phyloP scores from a whole-genome alignment of 148 eudicot species.

The Vaccinium vitisidaea region DNA sequence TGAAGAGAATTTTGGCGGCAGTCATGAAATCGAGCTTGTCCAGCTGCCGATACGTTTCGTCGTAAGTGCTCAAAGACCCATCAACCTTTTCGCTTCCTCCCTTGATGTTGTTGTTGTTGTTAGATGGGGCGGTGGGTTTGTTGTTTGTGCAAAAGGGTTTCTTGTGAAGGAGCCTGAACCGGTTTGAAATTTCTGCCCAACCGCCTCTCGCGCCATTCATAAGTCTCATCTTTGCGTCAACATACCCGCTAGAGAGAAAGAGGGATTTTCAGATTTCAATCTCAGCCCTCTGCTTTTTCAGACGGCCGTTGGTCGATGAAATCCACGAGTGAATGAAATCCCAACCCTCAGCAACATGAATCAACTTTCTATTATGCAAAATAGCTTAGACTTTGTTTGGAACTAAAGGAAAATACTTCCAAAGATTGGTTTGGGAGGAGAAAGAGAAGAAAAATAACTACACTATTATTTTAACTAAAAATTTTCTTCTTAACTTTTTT shows the following conservation, averaged over 20 bases:
- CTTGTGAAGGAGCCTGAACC: constrained; percentile 14
- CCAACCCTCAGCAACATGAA: too few species aligned
- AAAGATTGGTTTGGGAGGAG: too few species aligned
- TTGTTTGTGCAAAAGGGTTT: constrained; percentile 32
- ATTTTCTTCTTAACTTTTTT: too few species aligned
- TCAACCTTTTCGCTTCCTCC: constrained; percentile 11
- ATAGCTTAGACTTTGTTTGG: too few species aligned
- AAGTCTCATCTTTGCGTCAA: constrained; percentile 15
- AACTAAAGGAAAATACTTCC: too few species aligned
- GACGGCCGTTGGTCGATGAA: too few species aligned
- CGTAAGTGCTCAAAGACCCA: constrained; percentile 28
- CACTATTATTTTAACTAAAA: too few species aligned
- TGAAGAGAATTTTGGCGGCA: constrained; percentile 78
- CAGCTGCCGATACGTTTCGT: constrained; percentile 53
- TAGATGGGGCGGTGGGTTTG: constrained; percentile 10
- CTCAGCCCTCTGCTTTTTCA: too few species aligned
- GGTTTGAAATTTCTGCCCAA: constrained; percentile 29
- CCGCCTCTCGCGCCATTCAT: constrained; percentile 34
- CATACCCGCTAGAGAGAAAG: constrained; percentile 16
- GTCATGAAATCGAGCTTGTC: constrained; percentile 74
- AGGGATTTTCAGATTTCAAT: not conserved
- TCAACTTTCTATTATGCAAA: too few species aligned
- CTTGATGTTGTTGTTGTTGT: not conserved
- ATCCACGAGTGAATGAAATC: too few species aligned
- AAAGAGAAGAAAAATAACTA: too few species aligned